These are phyloP conservation scores for Neurospora cerealis DNA, from an alignment of 495 filamentous ascomycete species.

Conservation along the genomic window DNA sequence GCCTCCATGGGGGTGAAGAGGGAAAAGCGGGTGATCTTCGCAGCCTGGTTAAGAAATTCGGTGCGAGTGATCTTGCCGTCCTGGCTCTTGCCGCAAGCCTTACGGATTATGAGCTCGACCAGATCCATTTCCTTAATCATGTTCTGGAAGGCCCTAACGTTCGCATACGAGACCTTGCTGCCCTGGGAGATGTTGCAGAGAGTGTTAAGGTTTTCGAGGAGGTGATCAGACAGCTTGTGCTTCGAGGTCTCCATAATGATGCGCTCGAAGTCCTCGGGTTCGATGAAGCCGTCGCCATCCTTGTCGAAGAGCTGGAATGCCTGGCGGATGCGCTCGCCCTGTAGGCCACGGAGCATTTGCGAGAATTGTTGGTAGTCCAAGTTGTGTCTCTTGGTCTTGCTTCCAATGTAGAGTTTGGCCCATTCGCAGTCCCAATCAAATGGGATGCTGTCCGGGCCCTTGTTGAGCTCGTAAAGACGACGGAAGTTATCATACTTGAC, in stretches of 20 bases:
- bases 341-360: constrained; percentile 92
- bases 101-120: constrained; percentile 82
- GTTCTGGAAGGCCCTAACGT: constrained; percentile 95
- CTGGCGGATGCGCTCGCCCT: constrained; percentile 90
- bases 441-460: constrained; percentile 67
- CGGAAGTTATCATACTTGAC: constrained; percentile 85
- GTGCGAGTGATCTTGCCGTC: constrained; percentile 90
- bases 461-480: constrained; percentile 71
- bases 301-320: constrained; percentile 89
- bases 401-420: constrained; percentile 89
- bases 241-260: constrained; percentile 89
- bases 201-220: constrained; percentile 86
- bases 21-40: constrained; percentile 76
- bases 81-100: constrained; percentile 68
- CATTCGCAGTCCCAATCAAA: constrained; percentile 97
- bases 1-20: constrained; percentile 98
- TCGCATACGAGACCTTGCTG: constrained; percentile 93
- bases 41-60: constrained; percentile 92
- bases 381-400: constrained; percentile 70
- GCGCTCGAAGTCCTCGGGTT: constrained; percentile 89
- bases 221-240: constrained; percentile 95
- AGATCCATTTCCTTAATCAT: constrained; percentile 95
- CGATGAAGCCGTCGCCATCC: constrained; percentile 93
- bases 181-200: constrained; percentile 90
- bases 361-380: constrained; percentile 96